Evolutionary conservation across 2,329 filamentous ascomycete species (phyloP).

Genomic region (Talaromyces pinophilus): DNA sequence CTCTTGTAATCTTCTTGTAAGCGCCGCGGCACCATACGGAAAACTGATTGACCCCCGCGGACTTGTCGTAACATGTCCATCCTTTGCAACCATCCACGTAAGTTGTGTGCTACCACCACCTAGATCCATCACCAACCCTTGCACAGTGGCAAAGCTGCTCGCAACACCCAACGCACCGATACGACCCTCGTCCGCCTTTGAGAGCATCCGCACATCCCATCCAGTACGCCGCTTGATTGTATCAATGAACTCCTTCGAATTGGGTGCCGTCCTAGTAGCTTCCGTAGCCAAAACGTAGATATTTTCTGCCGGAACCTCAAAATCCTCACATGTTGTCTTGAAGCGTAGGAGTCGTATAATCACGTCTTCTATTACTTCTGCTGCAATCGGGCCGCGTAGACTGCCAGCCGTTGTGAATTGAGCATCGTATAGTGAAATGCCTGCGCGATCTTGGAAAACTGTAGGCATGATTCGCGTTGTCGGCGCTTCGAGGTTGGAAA

Average conservation of each 20-base stretch:
- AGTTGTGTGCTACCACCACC: slow-evolving; percentile 74
- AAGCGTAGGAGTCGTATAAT: slow-evolving; percentile 69
- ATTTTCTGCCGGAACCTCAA: slow-evolving; percentile 63
- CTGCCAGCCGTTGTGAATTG: slow-evolving; percentile 50
- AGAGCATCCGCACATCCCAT: slow-evolving; percentile 70
- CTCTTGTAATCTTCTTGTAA: slow-evolving; percentile 57
- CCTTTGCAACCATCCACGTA: slow-evolving; percentile 62
- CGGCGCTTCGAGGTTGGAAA: slow-evolving; percentile 74
- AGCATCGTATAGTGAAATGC: slow-evolving; percentile 86
- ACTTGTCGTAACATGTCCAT: slow-evolving; percentile 55
- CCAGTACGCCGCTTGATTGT: slow-evolving; percentile 65
- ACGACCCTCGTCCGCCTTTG: slow-evolving; percentile 77
- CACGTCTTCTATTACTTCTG: slow-evolving; percentile 65
- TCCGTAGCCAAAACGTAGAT: slow-evolving; percentile 83
- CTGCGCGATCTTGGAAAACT: slow-evolving; percentile 73
- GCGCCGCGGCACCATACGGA: slow-evolving; percentile 69
- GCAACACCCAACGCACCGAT: slow-evolving; percentile 82
- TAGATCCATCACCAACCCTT: slow-evolving; percentile 81
- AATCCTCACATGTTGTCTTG: slow-evolving; percentile 67
- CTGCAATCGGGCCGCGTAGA: slow-evolving; percentile 56
- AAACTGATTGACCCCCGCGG: slow-evolving; percentile 63
- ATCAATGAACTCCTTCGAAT: slow-evolving; percentile 67
- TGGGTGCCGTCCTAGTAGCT: slow-evolving; percentile 78
- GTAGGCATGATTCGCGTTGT: slow-evolving; percentile 72
- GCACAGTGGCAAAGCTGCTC: slow-evolving; percentile 69